Conservation (phyloP, 306 rosid species). For the Arachis stenosperma region DNA sequence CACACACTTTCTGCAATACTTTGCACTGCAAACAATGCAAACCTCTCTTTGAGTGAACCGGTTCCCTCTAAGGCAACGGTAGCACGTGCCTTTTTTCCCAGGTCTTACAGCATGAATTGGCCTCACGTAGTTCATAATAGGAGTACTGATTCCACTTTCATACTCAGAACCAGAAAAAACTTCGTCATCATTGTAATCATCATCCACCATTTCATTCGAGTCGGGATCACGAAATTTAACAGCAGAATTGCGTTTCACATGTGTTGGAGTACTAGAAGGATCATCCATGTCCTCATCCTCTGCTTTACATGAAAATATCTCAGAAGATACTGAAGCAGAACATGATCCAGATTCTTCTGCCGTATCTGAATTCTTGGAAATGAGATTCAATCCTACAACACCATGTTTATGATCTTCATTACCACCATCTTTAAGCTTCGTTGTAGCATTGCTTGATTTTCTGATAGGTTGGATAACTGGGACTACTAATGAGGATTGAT, state of each 20-base stretch:
- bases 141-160: conserved; percentile 18
- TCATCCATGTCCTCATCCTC: conserved; percentile 34
- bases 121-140: conserved; percentile 36
- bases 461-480: conserved; percentile 70
- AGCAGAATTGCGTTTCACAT: conserved; percentile 53
- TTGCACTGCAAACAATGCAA: conserved; percentile 78
- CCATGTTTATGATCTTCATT: no score
- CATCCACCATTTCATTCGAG: conserved; percentile 39
- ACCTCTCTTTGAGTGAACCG: conserved; percentile 64
- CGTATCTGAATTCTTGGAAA: conserved; percentile 40
- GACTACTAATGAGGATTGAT: conserved; percentile 16
- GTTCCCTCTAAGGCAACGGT: conserved; percentile 65
- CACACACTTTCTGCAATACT: conserved; percentile 69
- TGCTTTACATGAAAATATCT: conserved; percentile 44
- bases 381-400: conserved; percentile 38
- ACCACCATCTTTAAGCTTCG: not conserved
- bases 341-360: conserved; percentile 51
- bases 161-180: conserved; percentile 39
- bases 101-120: conserved; percentile 53
- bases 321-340: conserved; percentile 50
- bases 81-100: conserved; percentile 71
- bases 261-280: conserved; percentile 45
- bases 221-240: conserved; percentile 63
- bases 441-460: conserved; percentile 36
- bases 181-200: conserved; percentile 36